Conservation (phyloP, 179 eudicot species). For the Pouteria campechiana region DNA sequence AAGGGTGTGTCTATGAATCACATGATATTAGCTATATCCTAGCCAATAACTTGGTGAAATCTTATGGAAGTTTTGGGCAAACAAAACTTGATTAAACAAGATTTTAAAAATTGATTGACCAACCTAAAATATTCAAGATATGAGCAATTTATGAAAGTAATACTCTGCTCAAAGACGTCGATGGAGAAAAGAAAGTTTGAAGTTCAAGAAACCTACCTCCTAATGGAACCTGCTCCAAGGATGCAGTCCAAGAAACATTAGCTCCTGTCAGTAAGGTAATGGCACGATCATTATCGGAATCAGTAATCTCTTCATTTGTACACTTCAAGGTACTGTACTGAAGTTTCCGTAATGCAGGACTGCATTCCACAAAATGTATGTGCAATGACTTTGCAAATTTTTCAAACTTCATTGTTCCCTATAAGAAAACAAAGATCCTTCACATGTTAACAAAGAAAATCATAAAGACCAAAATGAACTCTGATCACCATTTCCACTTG, state of each 20-base stretch:
- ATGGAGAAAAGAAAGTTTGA: background rate
- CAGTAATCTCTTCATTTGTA: slow-evolving; percentile 23
- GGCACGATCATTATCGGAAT: slow-evolving; percentile 12
- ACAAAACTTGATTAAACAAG: no score
- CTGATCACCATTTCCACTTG: background rate
- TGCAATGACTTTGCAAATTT: slow-evolving; percentile 52
- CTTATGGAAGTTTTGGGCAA: no score
- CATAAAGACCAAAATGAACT: background rate
- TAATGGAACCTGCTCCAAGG: slow-evolving; percentile 85
- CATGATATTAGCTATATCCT: no score
- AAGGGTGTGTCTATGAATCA: no score
- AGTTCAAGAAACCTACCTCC: slow-evolving; percentile 44
- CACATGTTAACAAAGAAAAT: background rate
- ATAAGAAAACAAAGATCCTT: slow-evolving; percentile 7
- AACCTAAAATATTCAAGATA: no score
- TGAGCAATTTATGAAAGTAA: no score
- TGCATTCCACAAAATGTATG: slow-evolving; percentile 89
- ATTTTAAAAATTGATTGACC: no score
- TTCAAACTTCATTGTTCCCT: slow-evolving; percentile 84
- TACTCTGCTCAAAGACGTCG: no score
- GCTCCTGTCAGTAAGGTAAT: slow-evolving; percentile 49
- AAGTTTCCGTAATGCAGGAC: slow-evolving; percentile 67
- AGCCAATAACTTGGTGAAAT: no score
- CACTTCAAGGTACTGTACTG: slow-evolving; percentile 71
- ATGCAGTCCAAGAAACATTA: slow-evolving; percentile 84